Percentiles rank a stretch among this genome's conserved stretches.
phyloP scores from a whole-genome alignment of 2,329 filamentous ascomycete genomes.

The Clarireedia hainanense region DNA sequence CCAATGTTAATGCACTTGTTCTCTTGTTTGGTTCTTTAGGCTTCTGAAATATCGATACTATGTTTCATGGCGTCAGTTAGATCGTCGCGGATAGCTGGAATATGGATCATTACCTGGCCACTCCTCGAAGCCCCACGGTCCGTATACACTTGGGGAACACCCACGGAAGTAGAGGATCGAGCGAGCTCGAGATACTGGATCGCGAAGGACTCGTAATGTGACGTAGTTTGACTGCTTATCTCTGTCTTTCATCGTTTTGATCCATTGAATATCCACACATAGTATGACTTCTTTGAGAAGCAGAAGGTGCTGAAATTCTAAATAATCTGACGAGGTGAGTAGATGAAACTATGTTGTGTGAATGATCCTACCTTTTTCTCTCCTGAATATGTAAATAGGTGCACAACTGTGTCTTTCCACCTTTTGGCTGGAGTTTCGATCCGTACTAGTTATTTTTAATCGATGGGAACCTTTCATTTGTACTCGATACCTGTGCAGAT shows the following conservation, averaged over 20 bases:
- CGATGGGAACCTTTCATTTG: conserved; percentile 18
- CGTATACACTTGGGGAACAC: neutral
- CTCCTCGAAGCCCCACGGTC: conserved; percentile 19
- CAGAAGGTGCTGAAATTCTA: conserved; percentile 14
- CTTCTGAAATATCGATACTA: conserved; percentile 14
- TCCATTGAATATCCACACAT: conserved; percentile 11
- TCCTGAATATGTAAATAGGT: conserved; percentile 17
- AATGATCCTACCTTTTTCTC: conserved; percentile 11
- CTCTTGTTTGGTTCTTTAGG: conserved; percentile 13
- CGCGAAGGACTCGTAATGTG: conserved; percentile 18
- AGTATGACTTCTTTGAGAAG: conserved; percentile 14
- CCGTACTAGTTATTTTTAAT: conserved; percentile 13
- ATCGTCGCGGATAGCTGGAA: neutral
- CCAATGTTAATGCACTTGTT: conserved; percentile 5
- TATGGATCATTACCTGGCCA: conserved; percentile 13
- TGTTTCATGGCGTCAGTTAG: neutral
- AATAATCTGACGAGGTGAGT: conserved; percentile 10
- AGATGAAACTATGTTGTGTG: neutral
- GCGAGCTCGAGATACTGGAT: conserved; percentile 8
- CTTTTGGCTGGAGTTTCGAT: neutral
- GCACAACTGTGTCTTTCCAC: conserved; percentile 3
- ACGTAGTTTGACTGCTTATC: conserved; percentile 11
- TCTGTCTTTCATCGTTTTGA: conserved; percentile 12
- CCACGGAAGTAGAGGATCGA: conserved; percentile 18
- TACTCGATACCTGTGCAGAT: conserved; percentile 13